Evolutionary conservation across 2,329 filamentous ascomycete species (phyloP).

Genomic region (Davidsoniella australis): DNA sequence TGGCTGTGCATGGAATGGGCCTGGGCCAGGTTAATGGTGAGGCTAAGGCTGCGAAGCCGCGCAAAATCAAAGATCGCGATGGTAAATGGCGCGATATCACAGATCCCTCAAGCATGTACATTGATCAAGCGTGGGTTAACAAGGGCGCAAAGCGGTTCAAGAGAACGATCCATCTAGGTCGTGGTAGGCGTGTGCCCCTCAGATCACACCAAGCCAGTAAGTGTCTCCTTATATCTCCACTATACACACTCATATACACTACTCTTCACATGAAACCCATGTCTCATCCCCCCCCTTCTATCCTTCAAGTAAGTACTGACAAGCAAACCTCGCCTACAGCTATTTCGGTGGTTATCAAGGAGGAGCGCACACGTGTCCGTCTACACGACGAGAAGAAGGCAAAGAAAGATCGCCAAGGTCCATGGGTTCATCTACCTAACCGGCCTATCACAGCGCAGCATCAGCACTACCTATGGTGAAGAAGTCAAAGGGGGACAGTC

Average conservation of each 20-base stretch:
- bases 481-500: background rate
- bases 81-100: conserved; percentile 53
- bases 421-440: conserved; percentile 81
- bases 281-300: background rate
- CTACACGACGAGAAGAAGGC: conserved; percentile 61
- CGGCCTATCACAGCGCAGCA: conserved; percentile 68
- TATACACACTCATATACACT: too few relatives aligned
- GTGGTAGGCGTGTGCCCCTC: conserved; percentile 52
- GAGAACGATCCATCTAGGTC: conserved; percentile 54
- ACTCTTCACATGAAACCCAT: background rate
- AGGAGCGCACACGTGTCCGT: conserved; percentile 77
- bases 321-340: conserved; percentile 27
- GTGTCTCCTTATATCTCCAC: conserved; percentile 21
- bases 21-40: conserved; percentile 31
- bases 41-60: conserved; percentile 12
- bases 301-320: conserved; percentile 14
- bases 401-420: conserved; percentile 55
- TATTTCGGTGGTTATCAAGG: conserved; percentile 71
- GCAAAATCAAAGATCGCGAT: conserved; percentile 53
- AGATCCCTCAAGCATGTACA: conserved; percentile 70
- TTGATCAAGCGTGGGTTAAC: conserved; percentile 86
- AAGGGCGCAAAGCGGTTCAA: conserved; percentile 45
- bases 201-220: conserved; percentile 58
- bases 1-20: conserved; percentile 74
- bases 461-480: conserved; percentile 83